A percentile compares a stretch with the other conserved stretches of the same genome.
Evolutionary conservation across 164 flowering plant species (phyloP).

Genomic region (Stephania yunnanensis): DNA sequence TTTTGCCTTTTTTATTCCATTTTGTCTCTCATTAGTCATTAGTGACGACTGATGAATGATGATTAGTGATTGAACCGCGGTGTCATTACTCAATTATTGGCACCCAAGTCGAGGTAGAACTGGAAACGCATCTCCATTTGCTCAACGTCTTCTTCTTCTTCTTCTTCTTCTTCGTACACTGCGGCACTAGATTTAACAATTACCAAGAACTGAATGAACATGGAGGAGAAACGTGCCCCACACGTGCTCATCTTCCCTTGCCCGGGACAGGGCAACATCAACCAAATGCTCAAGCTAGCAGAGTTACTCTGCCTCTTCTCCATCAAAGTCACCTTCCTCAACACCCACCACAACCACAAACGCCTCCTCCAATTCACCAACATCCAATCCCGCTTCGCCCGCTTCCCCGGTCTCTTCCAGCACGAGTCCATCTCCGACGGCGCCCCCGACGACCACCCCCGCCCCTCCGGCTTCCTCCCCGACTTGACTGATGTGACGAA

Average conservation of each 20-base stretch:
- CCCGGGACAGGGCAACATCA: slow-evolving; percentile 33
- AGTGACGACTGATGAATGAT: no score
- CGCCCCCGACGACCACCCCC: slow-evolving; percentile 25
- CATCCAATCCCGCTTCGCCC: slow-evolving; percentile 15
- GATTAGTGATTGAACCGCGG: no score
- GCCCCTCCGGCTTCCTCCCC: not conserved
- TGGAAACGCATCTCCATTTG: no score
- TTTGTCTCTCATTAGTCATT: no score
- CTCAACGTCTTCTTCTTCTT: no score
- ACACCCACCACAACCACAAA: slow-evolving; percentile 22
- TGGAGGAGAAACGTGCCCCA: slow-evolving; percentile 14
- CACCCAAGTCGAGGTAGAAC: no score
- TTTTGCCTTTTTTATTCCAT: no score
- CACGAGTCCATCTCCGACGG: slow-evolving; percentile 34
- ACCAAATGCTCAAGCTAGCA: slow-evolving; percentile 32
- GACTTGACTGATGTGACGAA: slow-evolving; percentile 12
- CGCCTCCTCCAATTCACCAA: slow-evolving; percentile 19
- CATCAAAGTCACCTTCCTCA: slow-evolving; percentile 28
- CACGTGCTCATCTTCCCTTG: slow-evolving; percentile 32
- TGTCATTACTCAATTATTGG: no score
- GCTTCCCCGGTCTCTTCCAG: slow-evolving; percentile 20
- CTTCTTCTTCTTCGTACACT: no score
- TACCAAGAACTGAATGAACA: not conserved
- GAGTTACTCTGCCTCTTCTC: slow-evolving; percentile 24
- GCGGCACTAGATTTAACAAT: no score